A percentile compares a stretch with the other conserved stretches of the same genome.
Evolutionary conservation across 1,284 basidiomycete genomes (phyloP).

Genomic region (Malassezia furfur): DNA sequence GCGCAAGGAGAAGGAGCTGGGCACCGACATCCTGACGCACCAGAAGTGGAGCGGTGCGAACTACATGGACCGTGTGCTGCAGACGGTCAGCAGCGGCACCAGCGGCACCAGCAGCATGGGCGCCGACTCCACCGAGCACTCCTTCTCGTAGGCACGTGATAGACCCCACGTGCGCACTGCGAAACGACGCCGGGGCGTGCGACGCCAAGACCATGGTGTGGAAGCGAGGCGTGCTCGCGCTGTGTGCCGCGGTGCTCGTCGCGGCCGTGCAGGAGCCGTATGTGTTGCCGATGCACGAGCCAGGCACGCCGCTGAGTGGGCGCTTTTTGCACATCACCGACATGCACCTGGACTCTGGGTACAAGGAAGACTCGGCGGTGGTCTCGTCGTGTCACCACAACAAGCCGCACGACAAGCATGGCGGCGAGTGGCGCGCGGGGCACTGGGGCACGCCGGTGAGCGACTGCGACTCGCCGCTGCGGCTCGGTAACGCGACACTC

Average conservation of each 20-base stretch:
- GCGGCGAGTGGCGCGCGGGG: slow-evolving; percentile 34
- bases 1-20: slow-evolving; percentile 45
- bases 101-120: slow-evolving; percentile 40
- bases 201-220: no score
- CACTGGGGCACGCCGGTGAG: slow-evolving; percentile 52
- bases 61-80: slow-evolving; percentile 42
- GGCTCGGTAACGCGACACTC: slow-evolving; percentile 68
- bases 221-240: not conserved
- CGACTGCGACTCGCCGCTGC: slow-evolving; percentile 73
- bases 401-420: slow-evolving; percentile 30
- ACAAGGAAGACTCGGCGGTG: slow-evolving; percentile 53
- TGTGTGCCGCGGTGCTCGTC: not conserved
- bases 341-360: slow-evolving; percentile 65
- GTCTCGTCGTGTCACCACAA: slow-evolving; percentile 26
- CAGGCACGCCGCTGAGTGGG: slow-evolving; percentile 51
- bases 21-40: slow-evolving; percentile 44
- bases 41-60: slow-evolving; percentile 46
- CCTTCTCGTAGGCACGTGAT: slow-evolving; percentile 10
- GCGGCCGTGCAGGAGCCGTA: slow-evolving; percentile 9
- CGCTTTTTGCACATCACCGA: slow-evolving; percentile 70
- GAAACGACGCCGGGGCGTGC: not conserved
- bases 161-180: not conserved
- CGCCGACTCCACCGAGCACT: slow-evolving; percentile 14
- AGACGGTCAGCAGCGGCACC: slow-evolving; percentile 40
- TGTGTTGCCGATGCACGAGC: not conserved